Evolutionary conservation across 1,284 basidiomycete genomes (phyloP).

Genomic region (Coniferiporia sulphurascens): DNA sequence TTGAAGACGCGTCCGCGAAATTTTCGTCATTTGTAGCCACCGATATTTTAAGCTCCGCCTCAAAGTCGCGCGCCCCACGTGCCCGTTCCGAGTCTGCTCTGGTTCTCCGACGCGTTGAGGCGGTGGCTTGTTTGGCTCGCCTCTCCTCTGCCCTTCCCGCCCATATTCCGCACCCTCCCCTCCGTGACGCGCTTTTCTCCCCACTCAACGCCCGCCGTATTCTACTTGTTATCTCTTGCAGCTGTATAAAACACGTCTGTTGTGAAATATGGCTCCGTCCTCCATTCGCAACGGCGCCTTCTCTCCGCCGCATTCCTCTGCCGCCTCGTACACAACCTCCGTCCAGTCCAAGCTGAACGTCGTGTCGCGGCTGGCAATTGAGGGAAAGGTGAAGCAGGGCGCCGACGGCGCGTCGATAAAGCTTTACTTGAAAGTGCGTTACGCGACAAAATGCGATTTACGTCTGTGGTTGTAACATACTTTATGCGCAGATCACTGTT

Average conservation of each 20-base stretch:
- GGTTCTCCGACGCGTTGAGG: not conserved
- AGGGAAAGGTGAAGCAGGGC: slow-evolving; percentile 63
- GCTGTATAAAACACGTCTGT: not conserved
- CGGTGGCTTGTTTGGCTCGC: not conserved
- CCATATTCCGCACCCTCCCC: not conserved
- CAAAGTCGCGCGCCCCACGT: slow-evolving; percentile 11
- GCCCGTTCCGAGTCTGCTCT: not conserved
- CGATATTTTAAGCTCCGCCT: not conserved
- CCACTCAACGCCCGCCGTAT: not conserved
- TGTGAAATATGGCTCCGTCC: not conserved
- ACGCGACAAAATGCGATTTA: not conserved
- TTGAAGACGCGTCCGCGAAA: slow-evolving; percentile 8
- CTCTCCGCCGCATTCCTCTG: slow-evolving; percentile 15
- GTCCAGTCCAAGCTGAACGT: slow-evolving; percentile 51
- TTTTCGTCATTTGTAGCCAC: not conserved
- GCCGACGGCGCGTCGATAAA: slow-evolving; percentile 60
- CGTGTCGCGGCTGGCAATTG: slow-evolving; percentile 67
- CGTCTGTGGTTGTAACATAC: not conserved
- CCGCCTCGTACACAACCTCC: slow-evolving; percentile 15
- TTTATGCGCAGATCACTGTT: slow-evolving; percentile 49
- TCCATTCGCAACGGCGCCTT: slow-evolving; percentile 12
- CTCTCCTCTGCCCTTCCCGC: not conserved
- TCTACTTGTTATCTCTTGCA: not conserved
- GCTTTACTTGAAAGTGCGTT: slow-evolving; percentile 69
- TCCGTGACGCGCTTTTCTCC: not conserved